Base-by-base conservation (phyloP, 768 basidiomycete species). In the Ephemerocybe angulata region DNA sequence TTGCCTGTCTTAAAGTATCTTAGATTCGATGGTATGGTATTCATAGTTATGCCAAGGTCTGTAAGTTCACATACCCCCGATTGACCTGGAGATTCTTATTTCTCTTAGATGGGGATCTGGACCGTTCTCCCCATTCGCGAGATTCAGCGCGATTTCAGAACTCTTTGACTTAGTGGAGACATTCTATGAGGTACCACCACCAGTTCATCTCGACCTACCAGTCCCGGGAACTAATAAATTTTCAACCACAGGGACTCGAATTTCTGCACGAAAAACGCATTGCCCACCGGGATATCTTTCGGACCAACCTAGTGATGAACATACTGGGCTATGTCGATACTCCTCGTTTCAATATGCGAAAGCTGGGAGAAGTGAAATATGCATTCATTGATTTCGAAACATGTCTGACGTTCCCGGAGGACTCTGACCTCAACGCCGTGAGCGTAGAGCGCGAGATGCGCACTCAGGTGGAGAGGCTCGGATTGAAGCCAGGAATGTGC, bases 41-140 rank as follows among this genome's bases (percentile, higher is more conserved):
- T 62, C 17, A 55, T 46, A 19, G 61, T 62, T 28, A 50, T 60
- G 52, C 61, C 61, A 10, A 46, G 61, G 61, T 60, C 15, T 24
- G 51, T 52, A 24, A 19, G 7, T 28, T 4, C 42, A 21, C 11
- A 12, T 12, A 2, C 41, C 41, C 11, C 41, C 15, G n/a, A 17
- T 17, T 46, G n/a, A 4, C 6, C 25, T 28, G 17, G 7, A 6
- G 6, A 25, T 21, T 2, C 19, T 28, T 33, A 25, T 48, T n/a
- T 47, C 48, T 13, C 12, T 12, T 21, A 58, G 56, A 37, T 62
- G 58, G 58, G 25, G 43, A 29, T 15, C 17, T 12, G 41, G 19
- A 28, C 13, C 19, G 11, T 50, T 35, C 30, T 4, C 4, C 25
- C 3, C 17, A n/a, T 19, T 8, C 30, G 38, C 11, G 4, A 10